Evolutionary conservation across 2,329 filamentous ascomycete genomes (phyloP).

Genomic region (Rhytidhysteron rufulum): DNA sequence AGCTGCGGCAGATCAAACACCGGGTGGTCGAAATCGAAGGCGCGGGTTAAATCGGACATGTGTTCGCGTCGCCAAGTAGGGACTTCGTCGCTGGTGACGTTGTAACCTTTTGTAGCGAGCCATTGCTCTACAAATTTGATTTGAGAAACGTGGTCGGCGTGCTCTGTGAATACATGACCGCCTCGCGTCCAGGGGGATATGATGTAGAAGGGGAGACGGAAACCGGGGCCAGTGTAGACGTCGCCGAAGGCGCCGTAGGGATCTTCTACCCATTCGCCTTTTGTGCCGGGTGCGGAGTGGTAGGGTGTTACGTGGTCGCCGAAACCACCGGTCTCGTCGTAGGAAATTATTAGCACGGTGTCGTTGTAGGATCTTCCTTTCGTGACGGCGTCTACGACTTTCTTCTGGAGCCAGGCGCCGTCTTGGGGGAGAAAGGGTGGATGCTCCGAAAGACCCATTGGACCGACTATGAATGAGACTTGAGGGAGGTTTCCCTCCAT

Average conservation of each 20-base stretch:
- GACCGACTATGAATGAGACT: slow-evolving; percentile 50
- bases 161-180: slow-evolving; percentile 52
- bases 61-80: slow-evolving; percentile 45
- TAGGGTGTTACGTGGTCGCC: slow-evolving; percentile 54
- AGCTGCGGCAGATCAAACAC: slow-evolving; percentile 48
- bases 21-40: slow-evolving; percentile 45
- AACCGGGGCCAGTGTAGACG: slow-evolving; percentile 43
- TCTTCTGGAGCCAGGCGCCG: slow-evolving; percentile 53
- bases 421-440: slow-evolving; percentile 52
- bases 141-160: slow-evolving; percentile 54
- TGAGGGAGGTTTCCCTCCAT: slow-evolving; percentile 50
- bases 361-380: slow-evolving; percentile 48
- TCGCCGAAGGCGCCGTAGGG: slow-evolving; percentile 41
- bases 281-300: slow-evolving; percentile 46
- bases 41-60: slow-evolving; percentile 48
- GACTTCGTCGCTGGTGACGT: slow-evolving; percentile 42
- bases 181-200: slow-evolving; percentile 55
- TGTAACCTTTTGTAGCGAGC: slow-evolving; percentile 43
- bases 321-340: slow-evolving; percentile 53
- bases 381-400: slow-evolving; percentile 50
- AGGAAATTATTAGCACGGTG: slow-evolving; percentile 50
- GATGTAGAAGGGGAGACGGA: slow-evolving; percentile 54
- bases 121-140: slow-evolving; percentile 53
- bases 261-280: slow-evolving; percentile 53
- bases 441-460: slow-evolving; percentile 51